Percentiles rank a stretch among this genome's conserved stretches.
Conservation (phyloP, 257 asterid genomes). For the Ilex asprella region DNA sequence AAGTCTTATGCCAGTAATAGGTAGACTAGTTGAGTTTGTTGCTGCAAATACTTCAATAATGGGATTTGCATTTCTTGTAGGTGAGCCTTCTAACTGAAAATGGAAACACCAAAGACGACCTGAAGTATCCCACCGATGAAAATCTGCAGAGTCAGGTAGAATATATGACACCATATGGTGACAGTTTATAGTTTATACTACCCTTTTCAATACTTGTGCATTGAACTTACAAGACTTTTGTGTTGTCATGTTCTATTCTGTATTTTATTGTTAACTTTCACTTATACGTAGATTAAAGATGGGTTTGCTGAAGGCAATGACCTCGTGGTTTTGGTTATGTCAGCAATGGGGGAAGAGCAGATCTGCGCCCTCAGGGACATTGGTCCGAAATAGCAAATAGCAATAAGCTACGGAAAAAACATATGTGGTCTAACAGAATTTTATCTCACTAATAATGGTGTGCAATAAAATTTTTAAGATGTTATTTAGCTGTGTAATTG, state of each 20-base stretch:
- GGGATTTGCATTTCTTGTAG: slow-evolving; percentile 18
- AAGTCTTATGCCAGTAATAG: too few relatives aligned
- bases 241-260: background rate
- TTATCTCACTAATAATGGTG: background rate
- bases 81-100: slow-evolving; percentile 76
- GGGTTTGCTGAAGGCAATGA: slow-evolving; percentile 74
- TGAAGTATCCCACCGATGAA: slow-evolving; percentile 74
- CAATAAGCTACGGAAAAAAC: background rate
- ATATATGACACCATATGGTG: background rate
- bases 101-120: slow-evolving; percentile 73
- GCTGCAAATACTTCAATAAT: background rate
- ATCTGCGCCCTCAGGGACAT: slow-evolving; percentile 57
- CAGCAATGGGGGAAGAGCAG: slow-evolving; percentile 85
- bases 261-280: background rate
- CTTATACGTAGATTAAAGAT: slow-evolving; percentile 32
- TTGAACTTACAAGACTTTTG: background rate
- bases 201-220: too few relatives aligned
- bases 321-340: slow-evolving; percentile 55
- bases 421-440: background rate
- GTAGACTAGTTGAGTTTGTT: too few relatives aligned
- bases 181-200: too few relatives aligned
- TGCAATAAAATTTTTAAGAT: too few relatives aligned
- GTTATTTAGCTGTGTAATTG: too few relatives aligned
- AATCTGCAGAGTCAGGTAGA: slow-evolving; percentile 48
- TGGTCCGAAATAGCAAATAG: slow-evolving; percentile 38